Percentiles rank a stretch among this genome's conserved stretches.
Evolutionary conservation across 2,329 filamentous ascomycete genomes (phyloP).

Genomic region (Monosporascus sp.): DNA sequence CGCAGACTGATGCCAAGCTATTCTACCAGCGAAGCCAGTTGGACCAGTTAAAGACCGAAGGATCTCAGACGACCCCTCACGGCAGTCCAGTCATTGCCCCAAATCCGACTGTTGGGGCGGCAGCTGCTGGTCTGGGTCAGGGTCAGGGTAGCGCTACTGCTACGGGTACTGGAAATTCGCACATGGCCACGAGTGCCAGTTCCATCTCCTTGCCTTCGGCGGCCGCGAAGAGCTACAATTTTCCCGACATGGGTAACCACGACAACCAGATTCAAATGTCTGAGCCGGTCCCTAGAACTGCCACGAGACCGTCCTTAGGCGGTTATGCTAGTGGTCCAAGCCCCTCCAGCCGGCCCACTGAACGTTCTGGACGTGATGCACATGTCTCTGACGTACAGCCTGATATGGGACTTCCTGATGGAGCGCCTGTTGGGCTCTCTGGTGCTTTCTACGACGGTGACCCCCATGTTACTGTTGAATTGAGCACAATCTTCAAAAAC

Average conservation of each 20-base stretch:
- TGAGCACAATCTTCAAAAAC: slow-evolving; percentile 81
- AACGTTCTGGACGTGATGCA: slow-evolving; percentile 8
- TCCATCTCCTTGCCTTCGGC: slow-evolving; percentile 18
- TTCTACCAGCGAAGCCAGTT: slow-evolving; percentile 89
- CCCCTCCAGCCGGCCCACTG: slow-evolving; percentile 8
- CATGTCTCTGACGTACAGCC: slow-evolving; percentile 12
- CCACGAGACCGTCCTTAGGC: slow-evolving; percentile 25
- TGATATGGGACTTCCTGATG: slow-evolving; percentile 43
- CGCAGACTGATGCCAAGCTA: slow-evolving; percentile 87
- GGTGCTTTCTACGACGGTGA: slow-evolving; percentile 67
- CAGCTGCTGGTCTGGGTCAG: slow-evolving; percentile 9
- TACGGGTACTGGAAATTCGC: slow-evolving; percentile 16
- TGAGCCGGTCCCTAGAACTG: slow-evolving; percentile 23
- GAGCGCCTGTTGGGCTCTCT: slow-evolving; percentile 56
- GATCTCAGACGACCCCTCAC: slow-evolving; percentile 35
- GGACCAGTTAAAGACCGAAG: slow-evolving; percentile 39
- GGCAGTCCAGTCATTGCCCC: slow-evolving; percentile 39
- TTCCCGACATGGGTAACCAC: slow-evolving; percentile 23
- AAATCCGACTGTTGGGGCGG: background rate
- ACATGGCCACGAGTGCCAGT: slow-evolving; percentile 20
- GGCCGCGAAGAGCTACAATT: slow-evolving; percentile 24
- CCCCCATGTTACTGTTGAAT: slow-evolving; percentile 74
- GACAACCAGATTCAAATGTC: slow-evolving; percentile 12
- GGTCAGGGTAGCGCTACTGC: slow-evolving; percentile 7
- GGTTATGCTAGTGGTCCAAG: slow-evolving; percentile 8